Percentiles rank a stretch among this genome's conserved stretches.
These are phyloP conservation scores for maize (Zea mays) DNA, from an alignment of 176 grass and related monocot species.

Conservation along the genomic window DNA sequence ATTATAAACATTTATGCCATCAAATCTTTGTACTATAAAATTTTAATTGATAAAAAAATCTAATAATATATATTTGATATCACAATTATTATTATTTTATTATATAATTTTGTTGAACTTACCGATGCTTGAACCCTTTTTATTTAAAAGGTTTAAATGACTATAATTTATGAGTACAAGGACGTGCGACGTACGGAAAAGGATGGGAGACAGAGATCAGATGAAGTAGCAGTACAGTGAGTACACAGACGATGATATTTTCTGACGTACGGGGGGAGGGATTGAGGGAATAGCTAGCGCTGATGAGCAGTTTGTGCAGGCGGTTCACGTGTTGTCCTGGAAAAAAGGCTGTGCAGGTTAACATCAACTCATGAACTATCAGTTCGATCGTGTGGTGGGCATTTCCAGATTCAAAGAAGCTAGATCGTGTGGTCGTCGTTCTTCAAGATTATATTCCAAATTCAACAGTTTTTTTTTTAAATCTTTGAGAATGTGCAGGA, in stretches of 20 bases:
- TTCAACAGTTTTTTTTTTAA: not conserved
- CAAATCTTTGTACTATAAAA: no score
- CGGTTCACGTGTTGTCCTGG: not conserved
- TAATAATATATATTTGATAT: no score
- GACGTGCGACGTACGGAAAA: no score
- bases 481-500: not conserved
- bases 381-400: conserved; percentile 7
- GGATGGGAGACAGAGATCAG: not conserved
- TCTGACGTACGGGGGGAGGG: not conserved
- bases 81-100: no score
- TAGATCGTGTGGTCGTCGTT: not conserved
- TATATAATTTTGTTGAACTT: no score
- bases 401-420: conserved; percentile 38
- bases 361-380: conserved; percentile 22
- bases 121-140: no score
- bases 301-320: conserved; percentile 3
- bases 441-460: conserved; percentile 18
- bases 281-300: not conserved
- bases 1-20: no score
- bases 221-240: not conserved
- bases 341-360: not conserved
- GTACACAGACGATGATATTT: not conserved
- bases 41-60: no score
- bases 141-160: no score
- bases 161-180: no score